phyloP scores from a whole-genome alignment of 345 rosid species.

The Eutrema yunnanense region DNA sequence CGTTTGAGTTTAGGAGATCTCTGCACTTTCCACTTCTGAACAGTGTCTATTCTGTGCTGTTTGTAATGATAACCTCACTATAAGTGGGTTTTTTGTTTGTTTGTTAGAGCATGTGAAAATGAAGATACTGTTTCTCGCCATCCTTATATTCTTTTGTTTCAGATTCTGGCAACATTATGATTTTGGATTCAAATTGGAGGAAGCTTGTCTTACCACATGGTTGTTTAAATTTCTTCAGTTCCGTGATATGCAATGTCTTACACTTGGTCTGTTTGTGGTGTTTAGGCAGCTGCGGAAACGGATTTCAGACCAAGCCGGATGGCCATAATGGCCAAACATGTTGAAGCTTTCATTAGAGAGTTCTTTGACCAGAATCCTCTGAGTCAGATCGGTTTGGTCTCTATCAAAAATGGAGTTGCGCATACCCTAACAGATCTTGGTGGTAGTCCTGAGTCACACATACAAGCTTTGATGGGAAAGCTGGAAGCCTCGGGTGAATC shows the following conservation, averaged over 20 bases:
- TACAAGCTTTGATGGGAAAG: conserved; percentile 81
- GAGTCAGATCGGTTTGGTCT: conserved; percentile 73
- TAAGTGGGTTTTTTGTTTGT: not conserved
- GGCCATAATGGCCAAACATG: conserved; percentile 67
- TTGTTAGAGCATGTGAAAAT: not conserved
- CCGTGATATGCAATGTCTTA: not conserved
- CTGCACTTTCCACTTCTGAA: conserved; percentile 1
- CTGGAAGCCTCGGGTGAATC: conserved; percentile 73
- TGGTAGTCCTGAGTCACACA: conserved; percentile 89
- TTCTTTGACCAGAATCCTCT: conserved; percentile 92
- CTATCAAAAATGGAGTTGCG: conserved; percentile 80
- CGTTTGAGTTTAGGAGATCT: not conserved
- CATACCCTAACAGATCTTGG: conserved; percentile 82
- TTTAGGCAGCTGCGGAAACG: conserved; percentile 79
- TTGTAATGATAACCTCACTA: not conserved
- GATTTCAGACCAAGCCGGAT: conserved; percentile 73
- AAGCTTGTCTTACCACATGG: not conserved
- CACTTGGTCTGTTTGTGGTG: not conserved
- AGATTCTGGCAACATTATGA: not conserved
- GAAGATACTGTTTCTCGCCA: not conserved
- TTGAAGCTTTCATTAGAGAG: conserved; percentile 81
- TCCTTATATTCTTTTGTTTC: not conserved
- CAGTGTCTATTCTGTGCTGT: not conserved
- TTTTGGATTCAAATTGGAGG: not conserved
- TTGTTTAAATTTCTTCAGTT: not conserved